Evolutionary conservation across 805 yeast species (phyloP).

Genomic region (Maudiozyma barnettii): DNA sequence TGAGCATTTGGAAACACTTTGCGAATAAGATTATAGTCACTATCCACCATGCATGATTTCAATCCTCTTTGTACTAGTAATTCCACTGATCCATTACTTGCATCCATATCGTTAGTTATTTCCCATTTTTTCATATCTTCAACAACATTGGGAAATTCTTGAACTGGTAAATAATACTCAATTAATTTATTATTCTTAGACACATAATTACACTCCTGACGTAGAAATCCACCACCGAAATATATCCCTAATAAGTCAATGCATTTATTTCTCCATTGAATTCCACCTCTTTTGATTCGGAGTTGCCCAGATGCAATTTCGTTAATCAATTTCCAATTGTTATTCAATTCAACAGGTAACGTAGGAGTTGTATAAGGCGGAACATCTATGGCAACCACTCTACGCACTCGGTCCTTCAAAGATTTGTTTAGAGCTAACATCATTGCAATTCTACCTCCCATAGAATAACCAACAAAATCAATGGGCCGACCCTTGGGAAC

Average conservation of each 20-base stretch:
- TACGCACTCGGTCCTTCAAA: constrained; percentile 23
- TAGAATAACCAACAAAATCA: constrained; percentile 42
- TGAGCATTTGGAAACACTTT: constrained; percentile 19
- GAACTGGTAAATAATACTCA: constrained; percentile 15
- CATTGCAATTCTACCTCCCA: constrained; percentile 55
- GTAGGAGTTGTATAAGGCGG: constrained; percentile 24
- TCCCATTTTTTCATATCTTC: constrained; percentile 20
- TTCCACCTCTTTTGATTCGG: constrained; percentile 15
- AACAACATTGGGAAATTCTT: constrained; percentile 20
- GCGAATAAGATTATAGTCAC: constrained; percentile 18
- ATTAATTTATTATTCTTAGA: constrained; percentile 10
- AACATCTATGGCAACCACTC: constrained; percentile 35
- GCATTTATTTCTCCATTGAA: constrained; percentile 17
- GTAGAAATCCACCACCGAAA: constrained; percentile 24
- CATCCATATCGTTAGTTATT: constrained; percentile 3
- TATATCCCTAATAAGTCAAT: constrained; percentile 17
- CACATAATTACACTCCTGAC: constrained; percentile 14
- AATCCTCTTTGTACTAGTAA: constrained; percentile 38
- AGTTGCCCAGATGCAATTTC: constrained; percentile 13
- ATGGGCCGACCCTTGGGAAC: constrained; percentile 20
- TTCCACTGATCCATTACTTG: constrained; percentile 18
- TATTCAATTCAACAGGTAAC: constrained; percentile 13
- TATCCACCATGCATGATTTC: constrained; percentile 34
- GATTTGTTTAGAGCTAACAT: constrained; percentile 28
- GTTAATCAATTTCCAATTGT: constrained; percentile 18